Percentiles rank a stretch among this genome's conserved stretches.
phyloP scores from a whole-genome alignment of 78 protist species.

The Dictyostelium intermedium region DNA sequence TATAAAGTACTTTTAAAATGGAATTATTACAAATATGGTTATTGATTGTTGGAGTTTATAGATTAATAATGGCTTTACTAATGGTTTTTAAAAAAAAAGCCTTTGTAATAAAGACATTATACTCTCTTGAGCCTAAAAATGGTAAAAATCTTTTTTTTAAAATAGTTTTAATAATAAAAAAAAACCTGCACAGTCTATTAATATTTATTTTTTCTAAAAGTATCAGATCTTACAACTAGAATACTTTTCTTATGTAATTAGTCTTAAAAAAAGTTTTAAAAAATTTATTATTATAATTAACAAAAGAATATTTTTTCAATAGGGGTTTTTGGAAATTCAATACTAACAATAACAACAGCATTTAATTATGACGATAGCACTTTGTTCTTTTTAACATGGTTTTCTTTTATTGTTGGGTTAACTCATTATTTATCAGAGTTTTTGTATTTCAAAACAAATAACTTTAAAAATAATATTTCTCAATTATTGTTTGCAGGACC shows the following conservation, averaged over 20 bases:
- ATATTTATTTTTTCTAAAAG: background rate
- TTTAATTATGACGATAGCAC: background rate
- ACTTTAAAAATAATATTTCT: background rate
- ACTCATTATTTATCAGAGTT: background rate
- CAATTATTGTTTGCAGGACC: background rate
- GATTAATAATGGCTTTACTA: background rate
- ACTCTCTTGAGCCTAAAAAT: background rate
- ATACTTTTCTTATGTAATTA: background rate
- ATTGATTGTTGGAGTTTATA: background rate
- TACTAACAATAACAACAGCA: background rate
- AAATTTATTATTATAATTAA: no score
- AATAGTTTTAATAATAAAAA: no score
- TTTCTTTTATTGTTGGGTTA: background rate
- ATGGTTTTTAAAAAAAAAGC: no score
- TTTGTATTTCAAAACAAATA: background rate
- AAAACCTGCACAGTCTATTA: no score
- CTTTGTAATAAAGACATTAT: background rate
- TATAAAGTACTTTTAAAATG: background rate
- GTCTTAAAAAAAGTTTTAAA: no score
- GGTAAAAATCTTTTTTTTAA: background rate
- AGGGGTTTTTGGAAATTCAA: background rate
- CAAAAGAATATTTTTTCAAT: no score
- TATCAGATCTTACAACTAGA: background rate
- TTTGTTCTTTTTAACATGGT: background rate
- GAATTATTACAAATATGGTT: background rate